These are phyloP conservation scores for Microcos paniculata DNA, from an alignment of 345 rosid genomes.

Conservation along the genomic window DNA sequence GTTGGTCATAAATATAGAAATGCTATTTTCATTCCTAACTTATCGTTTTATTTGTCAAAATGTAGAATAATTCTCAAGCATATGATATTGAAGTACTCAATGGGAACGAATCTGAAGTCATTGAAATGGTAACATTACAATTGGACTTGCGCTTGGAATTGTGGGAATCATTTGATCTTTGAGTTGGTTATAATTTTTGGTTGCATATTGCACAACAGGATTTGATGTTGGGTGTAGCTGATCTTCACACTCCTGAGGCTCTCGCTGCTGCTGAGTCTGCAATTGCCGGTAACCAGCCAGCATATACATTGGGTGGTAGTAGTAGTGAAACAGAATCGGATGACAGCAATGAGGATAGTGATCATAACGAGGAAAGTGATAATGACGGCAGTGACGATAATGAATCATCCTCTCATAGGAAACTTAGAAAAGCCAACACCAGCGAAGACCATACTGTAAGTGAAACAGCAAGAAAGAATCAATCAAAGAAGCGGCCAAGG, in stretches of 20 bases:
- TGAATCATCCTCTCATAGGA: neutral
- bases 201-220: conserved; percentile 40
- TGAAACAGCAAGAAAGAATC: conserved; percentile 15
- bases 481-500: conserved; percentile 38
- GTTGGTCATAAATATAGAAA: neutral
- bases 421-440: conserved; percentile 16
- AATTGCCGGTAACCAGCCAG: conserved; percentile 36
- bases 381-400: neutral
- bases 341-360: conserved; percentile 31
- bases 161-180: neutral
- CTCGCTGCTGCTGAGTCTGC: conserved; percentile 86
- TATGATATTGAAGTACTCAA: conserved; percentile 68
- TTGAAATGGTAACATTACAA: conserved; percentile 59
- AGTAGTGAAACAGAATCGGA: conserved; percentile 43
- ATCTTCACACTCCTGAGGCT: conserved; percentile 89
- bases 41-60: neutral
- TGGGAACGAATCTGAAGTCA: conserved; percentile 67
- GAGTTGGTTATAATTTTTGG: neutral
- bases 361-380: conserved; percentile 20
- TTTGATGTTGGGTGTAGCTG: conserved; percentile 86
- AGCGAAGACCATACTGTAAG: conserved; percentile 10
- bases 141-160: neutral
- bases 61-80: conserved; percentile 53
- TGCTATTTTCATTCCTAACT: neutral
- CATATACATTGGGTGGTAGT: conserved; percentile 24